Conservation (phyloP, 2,329 filamentous ascomycete genomes). For the Talaromyces sp. region DNA sequence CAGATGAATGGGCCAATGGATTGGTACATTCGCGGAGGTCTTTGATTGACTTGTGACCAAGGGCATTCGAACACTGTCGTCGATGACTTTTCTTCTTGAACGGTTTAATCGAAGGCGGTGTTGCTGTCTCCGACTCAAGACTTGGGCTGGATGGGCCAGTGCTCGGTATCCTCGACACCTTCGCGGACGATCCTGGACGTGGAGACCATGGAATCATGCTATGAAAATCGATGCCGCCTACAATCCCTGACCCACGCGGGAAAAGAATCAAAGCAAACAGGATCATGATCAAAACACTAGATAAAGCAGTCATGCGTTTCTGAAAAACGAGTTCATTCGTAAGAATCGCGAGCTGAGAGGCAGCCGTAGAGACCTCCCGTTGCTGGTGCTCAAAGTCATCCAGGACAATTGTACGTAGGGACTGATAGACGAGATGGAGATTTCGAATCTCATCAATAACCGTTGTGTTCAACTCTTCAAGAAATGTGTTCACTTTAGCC, state of each 20-base stretch:
- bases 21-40: conserved; percentile 11
- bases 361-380: conserved; percentile 78
- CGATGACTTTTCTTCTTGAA: neutral
- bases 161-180: conserved; percentile 11
- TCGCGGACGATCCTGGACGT: conserved; percentile 41
- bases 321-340: conserved; percentile 85
- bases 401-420: conserved; percentile 93
- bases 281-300: conserved; percentile 80
- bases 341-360: conserved; percentile 72
- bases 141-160: conserved; percentile 12
- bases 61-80: conserved; percentile 14
- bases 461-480: conserved; percentile 81
- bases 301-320: conserved; percentile 91
- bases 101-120: neutral
- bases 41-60: conserved; percentile 10
- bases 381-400: conserved; percentile 81
- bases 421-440: conserved; percentile 82
- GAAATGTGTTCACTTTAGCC: conserved; percentile 75
- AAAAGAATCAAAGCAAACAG: conserved; percentile 89
- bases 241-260: conserved; percentile 45
- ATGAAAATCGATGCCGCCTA: conserved; percentile 41
- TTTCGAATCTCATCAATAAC: conserved; percentile 76
- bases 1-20: conserved; percentile 2
- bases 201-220: conserved; percentile 48
- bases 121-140: conserved; percentile 10